phyloP scores from a whole-genome alignment of 805 yeast genomes.

The Lipomyces mesembrius region DNA sequence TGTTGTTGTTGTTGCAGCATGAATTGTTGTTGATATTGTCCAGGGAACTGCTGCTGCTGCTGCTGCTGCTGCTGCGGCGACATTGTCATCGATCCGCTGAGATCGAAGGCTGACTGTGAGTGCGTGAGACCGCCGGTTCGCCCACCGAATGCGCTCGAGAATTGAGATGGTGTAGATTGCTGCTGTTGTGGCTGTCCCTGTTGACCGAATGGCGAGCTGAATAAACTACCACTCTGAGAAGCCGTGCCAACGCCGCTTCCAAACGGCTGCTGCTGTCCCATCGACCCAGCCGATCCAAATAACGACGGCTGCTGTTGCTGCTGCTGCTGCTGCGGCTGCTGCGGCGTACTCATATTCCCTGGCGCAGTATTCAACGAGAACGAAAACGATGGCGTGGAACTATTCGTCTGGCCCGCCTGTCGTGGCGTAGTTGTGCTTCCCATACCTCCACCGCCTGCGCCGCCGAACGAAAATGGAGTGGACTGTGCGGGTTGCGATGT shows the following conservation, averaged over 20 bases:
- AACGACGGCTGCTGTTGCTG: slow-evolving; percentile 3
- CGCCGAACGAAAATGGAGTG: neutral
- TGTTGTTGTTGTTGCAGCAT: slow-evolving; percentile 29
- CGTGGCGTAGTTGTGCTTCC: neutral
- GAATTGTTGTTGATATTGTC: slow-evolving; percentile 25
- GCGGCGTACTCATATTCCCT: slow-evolving; percentile 6
- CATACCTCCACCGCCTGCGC: neutral
- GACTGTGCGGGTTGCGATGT: neutral
- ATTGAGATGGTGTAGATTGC: slow-evolving; percentile 2
- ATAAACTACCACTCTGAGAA: neutral
- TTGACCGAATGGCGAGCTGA: slow-evolving; percentile 5
- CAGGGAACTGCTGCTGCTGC: slow-evolving; percentile 36
- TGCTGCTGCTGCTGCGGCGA: slow-evolving; percentile 39
- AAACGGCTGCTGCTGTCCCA: slow-evolving; percentile 6
- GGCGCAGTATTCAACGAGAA: neutral
- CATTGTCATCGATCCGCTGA: slow-evolving; percentile 29
- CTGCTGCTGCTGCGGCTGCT: slow-evolving; percentile 5
- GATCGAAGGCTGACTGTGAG: slow-evolving; percentile 32
- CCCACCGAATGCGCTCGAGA: slow-evolving; percentile 3
- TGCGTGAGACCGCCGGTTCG: slow-evolving; percentile 11
- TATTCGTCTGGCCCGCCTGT: neutral
- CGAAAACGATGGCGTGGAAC: neutral
- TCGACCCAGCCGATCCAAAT: neutral
- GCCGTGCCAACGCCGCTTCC: neutral
- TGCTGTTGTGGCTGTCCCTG: slow-evolving; percentile 13